Base-by-base conservation (phyloP, 768 basidiomycete species). In the Podaxis sp. region DNA sequence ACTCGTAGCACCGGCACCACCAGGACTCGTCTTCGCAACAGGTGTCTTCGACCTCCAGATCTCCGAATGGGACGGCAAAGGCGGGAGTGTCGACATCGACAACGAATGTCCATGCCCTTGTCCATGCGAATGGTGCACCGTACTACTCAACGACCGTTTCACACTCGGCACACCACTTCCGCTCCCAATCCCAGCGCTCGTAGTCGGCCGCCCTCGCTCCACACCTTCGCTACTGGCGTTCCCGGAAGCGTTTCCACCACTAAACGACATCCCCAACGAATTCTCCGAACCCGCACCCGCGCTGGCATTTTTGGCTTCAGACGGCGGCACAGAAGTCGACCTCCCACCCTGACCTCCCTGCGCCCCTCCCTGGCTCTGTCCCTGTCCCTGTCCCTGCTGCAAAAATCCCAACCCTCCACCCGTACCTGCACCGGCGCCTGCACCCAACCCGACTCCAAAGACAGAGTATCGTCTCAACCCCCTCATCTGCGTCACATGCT, bases 231-330 rank as follows among this genome's bases (percentile, higher is more conserved):
- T 5, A 4, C 36, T 39, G n/a, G 7, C 57, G 33, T 39, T 22
- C 19, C 44, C 19, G 2, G 44, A 46, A 19, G 48, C 36, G 38
- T 8, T 7, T n/a, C 33, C 51, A 40, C 33, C 11, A 22, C 42
- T 53, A 39, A 62, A 62, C 40, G 53, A 24, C 58, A 59, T 48
- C 46, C 56, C 57, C n/a, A 55, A 44, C 74, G 72, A 55, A 33
- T 48, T 56, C 33, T 9, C 33, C 8, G 33, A 9, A 33, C 33
- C 33, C 9, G 33, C 8, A 36, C 19, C 39, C 65, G 83, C 82
- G 65, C 90, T 88, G 12, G 83, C 64, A 70, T 69, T 69, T 67
- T 71, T 44, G 65, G 83, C 82, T 65, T 92, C 89, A 13, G 84
- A 74, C 19, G 82, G 82, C 2, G 61, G 61, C 15, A 63, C 61